Conservation (phyloP, 2,329 filamentous ascomycete genomes). For the Cercospora sp. region DNA sequence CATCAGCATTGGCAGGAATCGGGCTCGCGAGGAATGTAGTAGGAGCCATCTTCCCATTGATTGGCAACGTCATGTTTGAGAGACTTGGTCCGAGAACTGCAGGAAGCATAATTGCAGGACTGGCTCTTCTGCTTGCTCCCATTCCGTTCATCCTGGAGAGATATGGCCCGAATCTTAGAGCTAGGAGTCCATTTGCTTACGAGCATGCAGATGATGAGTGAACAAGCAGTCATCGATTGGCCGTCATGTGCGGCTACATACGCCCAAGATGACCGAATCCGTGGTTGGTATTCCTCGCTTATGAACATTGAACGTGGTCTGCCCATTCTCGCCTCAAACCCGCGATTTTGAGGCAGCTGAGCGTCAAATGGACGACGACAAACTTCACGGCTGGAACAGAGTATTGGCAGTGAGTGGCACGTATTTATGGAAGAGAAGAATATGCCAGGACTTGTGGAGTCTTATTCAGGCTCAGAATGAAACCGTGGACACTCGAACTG, state of each 20-base stretch:
- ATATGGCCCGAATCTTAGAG: slow-evolving; percentile 39
- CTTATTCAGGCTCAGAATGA: too few relatives aligned
- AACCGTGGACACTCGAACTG: too few relatives aligned
- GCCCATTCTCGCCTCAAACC: background rate
- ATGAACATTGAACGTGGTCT: background rate
- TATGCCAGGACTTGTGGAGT: background rate
- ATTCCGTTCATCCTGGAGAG: slow-evolving; percentile 36
- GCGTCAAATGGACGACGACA: background rate
- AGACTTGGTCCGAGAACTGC: slow-evolving; percentile 44
- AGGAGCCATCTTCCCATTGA: slow-evolving; percentile 43
- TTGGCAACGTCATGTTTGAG: slow-evolving; percentile 42
- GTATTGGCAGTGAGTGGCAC: background rate
- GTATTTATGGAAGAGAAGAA: background rate
- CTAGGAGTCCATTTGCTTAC: slow-evolving; percentile 43
- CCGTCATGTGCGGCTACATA: background rate
- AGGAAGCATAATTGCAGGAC: slow-evolving; percentile 41
- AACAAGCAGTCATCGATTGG: background rate
- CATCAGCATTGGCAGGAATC: slow-evolving; percentile 45
- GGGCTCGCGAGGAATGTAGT: slow-evolving; percentile 43
- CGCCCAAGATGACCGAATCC: background rate
- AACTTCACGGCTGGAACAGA: background rate
- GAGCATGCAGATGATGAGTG: slow-evolving; percentile 40
- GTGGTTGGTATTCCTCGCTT: background rate
- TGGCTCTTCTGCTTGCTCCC: slow-evolving; percentile 36
- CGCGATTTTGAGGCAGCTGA: background rate